phyloP scores from a whole-genome alignment of 2,329 filamentous ascomycete genomes.

The Coleophoma crateriformis region DNA sequence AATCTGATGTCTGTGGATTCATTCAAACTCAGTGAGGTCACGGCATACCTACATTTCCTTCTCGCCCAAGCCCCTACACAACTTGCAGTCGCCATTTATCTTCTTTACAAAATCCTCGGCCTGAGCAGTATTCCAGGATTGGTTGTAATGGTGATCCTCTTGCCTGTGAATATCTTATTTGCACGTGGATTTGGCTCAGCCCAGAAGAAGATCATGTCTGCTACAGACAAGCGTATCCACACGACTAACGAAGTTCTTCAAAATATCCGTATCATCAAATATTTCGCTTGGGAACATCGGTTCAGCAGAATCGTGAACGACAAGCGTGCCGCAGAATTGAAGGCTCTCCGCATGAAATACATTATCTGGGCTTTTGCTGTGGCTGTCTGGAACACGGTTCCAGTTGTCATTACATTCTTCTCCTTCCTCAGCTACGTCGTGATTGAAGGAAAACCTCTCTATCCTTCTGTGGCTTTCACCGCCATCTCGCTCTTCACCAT shows the following conservation, averaged over 20 bases:
- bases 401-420: conserved; percentile 91
- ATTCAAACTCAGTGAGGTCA: conserved; percentile 95
- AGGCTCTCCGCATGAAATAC: conserved; percentile 74
- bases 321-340: conserved; percentile 75
- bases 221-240: conserved; percentile 93
- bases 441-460: conserved; percentile 81
- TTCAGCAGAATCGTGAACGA: conserved; percentile 85
- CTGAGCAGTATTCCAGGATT: conserved; percentile 92
- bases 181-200: conserved; percentile 79
- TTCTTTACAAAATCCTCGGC: conserved; percentile 88
- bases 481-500: conserved; percentile 94
- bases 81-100: conserved; percentile 69
- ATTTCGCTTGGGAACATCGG: conserved; percentile 95
- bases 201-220: conserved; percentile 86
- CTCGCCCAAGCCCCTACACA: conserved; percentile 88
- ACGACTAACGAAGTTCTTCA: conserved; percentile 95
- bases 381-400: conserved; percentile 94
- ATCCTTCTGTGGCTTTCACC: conserved; percentile 92
- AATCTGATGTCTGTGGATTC: conserved; percentile 99
- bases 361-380: conserved; percentile 88
- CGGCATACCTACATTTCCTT: conserved; percentile 93
- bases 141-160: conserved; percentile 78
- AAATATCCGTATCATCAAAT: conserved; percentile 99
- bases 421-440: conserved; percentile 92
- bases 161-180: conserved; percentile 87